Conservation (phyloP, 2,329 filamentous ascomycete genomes). For the Aspergillus intermedius region DNA sequence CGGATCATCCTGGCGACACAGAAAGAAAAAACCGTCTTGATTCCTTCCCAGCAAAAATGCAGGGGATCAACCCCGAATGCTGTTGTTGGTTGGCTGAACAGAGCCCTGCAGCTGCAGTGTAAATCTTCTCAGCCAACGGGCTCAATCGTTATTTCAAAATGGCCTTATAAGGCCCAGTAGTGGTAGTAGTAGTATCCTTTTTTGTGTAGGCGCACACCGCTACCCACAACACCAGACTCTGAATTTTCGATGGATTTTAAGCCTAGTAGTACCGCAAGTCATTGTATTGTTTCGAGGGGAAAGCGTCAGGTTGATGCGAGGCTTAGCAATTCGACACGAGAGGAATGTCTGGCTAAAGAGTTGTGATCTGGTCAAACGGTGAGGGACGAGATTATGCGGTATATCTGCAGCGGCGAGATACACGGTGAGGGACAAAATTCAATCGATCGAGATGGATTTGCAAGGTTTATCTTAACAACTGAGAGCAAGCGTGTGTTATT, state of each 20-base stretch:
- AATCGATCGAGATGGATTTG: not conserved
- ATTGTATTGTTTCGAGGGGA: slow-evolving; percentile 6
- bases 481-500: slow-evolving; percentile 13
- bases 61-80: not conserved
- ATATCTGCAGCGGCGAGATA: not conserved
- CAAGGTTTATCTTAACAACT: not conserved
- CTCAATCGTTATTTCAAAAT: not conserved
- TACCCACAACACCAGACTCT: slow-evolving; percentile 12
- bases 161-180: too few species aligned
- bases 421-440: not conserved
- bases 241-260: slow-evolving; percentile 9
- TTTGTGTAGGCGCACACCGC: slow-evolving; percentile 10
- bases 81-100: not conserved
- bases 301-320: not conserved
- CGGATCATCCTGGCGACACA: not conserved
- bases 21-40: not conserved
- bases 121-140: not conserved
- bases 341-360: not conserved
- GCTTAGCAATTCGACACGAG: not conserved
- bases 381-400: not conserved
- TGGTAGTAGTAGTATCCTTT: too few species aligned
- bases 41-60: not conserved
- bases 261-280: slow-evolving; percentile 9
- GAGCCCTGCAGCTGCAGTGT: not conserved
- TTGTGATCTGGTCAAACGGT: not conserved